Percentiles rank a stretch among this genome's conserved stretches.
Evolutionary conservation across 768 basidiomycete genomes (phyloP).

Genomic region (Pleurotus tuber-regium): DNA sequence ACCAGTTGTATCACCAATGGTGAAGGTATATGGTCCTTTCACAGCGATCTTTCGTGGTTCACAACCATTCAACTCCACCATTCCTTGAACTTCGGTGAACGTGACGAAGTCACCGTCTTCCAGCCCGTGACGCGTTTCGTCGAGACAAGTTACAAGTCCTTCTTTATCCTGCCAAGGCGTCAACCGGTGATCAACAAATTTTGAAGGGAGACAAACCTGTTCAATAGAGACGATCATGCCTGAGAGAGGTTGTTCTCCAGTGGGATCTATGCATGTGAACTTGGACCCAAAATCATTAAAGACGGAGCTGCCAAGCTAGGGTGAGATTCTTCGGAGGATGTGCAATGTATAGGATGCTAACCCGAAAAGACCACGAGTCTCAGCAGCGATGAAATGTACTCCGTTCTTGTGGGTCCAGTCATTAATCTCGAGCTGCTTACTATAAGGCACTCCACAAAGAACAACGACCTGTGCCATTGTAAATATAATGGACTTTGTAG

Average conservation of each 20-base stretch:
- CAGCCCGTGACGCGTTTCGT: conserved; percentile 97
- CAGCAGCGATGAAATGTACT: conserved; percentile 88
- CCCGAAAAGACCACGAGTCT: conserved; percentile 95
- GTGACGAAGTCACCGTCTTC: conserved; percentile 98
- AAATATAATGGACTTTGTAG: too few relatives aligned
- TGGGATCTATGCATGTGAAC: conserved; percentile 96
- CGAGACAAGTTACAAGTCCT: conserved; percentile 93
- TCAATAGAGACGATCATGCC: conserved; percentile 97
- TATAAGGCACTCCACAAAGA: conserved; percentile 71
- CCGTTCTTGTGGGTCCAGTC: conserved; percentile 91
- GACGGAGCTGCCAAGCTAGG: conserved; percentile 56
- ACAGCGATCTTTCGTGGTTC: conserved; percentile 90
- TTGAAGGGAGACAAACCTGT: conserved; percentile 48
- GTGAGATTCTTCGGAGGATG: not conserved
- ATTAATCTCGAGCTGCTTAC: conserved; percentile 91
- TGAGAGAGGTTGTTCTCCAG: conserved; percentile 89
- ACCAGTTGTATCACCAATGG: conserved; percentile 87
- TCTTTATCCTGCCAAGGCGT: conserved; percentile 60
- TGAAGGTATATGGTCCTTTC: conserved; percentile 97
- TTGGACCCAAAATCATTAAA: conserved; percentile 97
- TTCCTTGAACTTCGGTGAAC: conserved; percentile 94
- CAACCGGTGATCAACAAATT: not conserved
- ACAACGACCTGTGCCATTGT: conserved; percentile 80
- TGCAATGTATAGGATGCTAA: conserved; percentile 30
- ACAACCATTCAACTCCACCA: conserved; percentile 86